Evolutionary conservation across 768 basidiomycete species (phyloP).

Genomic region (Leccinum broughii): DNA sequence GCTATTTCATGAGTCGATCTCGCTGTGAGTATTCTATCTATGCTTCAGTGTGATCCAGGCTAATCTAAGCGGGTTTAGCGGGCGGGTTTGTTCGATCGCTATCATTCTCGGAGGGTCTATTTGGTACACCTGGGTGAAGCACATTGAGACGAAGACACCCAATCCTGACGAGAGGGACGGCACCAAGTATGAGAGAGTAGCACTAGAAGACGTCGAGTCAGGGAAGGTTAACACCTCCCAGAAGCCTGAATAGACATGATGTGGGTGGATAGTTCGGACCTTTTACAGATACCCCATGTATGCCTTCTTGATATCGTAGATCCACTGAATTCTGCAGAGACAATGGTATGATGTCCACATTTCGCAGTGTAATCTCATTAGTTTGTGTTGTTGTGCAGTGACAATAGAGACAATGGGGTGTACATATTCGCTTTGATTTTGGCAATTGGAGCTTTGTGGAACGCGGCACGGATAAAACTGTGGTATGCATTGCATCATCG

Average conservation of each 20-base stretch:
- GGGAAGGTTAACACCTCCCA: constrained; percentile 35
- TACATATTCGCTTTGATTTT: not conserved
- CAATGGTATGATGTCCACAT: constrained; percentile 1
- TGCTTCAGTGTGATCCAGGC: not conserved
- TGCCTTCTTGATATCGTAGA: constrained; percentile 12
- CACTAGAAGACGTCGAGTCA: constrained; percentile 63
- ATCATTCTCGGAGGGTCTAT: constrained; percentile 81
- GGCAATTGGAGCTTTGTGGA: constrained; percentile 7
- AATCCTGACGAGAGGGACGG: constrained; percentile 31
- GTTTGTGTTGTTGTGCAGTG: not conserved
- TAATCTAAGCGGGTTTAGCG: constrained; percentile 43
- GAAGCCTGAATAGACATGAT: constrained; percentile 31
- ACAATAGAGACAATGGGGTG: not conserved
- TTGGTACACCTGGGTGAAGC: constrained; percentile 88
- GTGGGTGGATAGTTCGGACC: constrained; percentile 6
- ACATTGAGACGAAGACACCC: constrained; percentile 57
- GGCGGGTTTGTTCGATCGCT: constrained; percentile 77
- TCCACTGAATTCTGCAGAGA: constrained; percentile 14
- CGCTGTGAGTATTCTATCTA: constrained; percentile 51
- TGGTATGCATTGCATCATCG: constrained; percentile 8
- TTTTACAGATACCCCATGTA: constrained; percentile 17
- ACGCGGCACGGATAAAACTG: constrained; percentile 1
- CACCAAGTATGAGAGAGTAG: constrained; percentile 56
- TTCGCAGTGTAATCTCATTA: constrained; percentile 8
- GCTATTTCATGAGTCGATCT: constrained; percentile 81